Conservation (phyloP, 2,329 filamentous ascomycete genomes). For the Botrytis pseudocinerea region DNA sequence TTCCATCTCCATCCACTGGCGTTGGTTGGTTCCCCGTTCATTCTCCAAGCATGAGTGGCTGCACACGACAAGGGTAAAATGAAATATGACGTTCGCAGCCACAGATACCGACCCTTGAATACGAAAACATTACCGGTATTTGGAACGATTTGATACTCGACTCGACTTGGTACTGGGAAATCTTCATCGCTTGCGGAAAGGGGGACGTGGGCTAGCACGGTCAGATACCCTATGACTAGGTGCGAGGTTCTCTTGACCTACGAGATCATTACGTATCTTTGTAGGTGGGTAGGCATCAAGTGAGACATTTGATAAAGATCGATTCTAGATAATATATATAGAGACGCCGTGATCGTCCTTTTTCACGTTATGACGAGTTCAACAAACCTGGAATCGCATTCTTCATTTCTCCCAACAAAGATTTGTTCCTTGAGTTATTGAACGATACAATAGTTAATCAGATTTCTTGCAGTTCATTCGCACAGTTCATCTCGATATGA, state of each 20-base stretch:
- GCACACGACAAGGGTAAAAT: background rate
- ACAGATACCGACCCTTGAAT: background rate
- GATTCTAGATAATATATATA: background rate
- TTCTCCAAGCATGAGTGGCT: background rate
- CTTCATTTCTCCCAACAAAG: too few relatives aligned
- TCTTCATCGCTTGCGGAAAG: conserved; percentile 13
- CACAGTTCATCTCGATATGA: background rate
- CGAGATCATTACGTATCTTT: background rate
- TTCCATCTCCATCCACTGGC: background rate
- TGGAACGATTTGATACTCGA: background rate
- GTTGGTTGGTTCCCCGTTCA: background rate
- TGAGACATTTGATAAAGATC: background rate
- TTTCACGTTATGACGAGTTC: background rate
- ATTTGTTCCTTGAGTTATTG: background rate
- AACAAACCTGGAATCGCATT: background rate
- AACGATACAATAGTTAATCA: background rate
- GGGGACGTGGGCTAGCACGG: background rate
- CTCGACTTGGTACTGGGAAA: background rate
- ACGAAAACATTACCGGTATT: background rate
- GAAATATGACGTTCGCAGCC: conserved; percentile 8
- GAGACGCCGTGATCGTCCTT: background rate
- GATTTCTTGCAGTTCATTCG: background rate
- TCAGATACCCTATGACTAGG: background rate
- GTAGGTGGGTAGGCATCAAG: background rate
- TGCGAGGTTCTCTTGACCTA: background rate